These are phyloP conservation scores for Scheffersomyces parashehatae DNA, from an alignment of 1,139 yeast genomes.

Conservation along the genomic window DNA sequence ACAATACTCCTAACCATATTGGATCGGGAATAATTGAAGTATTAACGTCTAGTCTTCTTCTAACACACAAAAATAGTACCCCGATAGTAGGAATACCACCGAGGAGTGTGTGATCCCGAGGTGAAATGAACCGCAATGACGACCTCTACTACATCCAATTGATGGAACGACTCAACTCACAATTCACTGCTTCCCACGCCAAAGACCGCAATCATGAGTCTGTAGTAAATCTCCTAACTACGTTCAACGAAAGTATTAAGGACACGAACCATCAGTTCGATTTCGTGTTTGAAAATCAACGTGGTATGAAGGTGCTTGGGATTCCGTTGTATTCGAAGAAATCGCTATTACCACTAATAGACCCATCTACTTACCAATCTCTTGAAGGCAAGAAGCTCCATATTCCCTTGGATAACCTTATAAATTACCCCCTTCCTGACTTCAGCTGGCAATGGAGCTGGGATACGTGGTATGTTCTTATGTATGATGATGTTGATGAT, in stretches of 20 bases:
- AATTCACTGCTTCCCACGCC: constrained; percentile 4
- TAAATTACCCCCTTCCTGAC: constrained; percentile 62
- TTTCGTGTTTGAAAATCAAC: constrained; percentile 62
- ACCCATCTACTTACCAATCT: constrained; percentile 53
- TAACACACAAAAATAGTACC: no score
- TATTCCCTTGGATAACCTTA: constrained; percentile 31
- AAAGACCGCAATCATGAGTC: constrained; percentile 2
- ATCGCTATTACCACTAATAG: constrained; percentile 57
- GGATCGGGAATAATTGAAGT: no score
- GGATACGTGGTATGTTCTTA: constrained; percentile 71
- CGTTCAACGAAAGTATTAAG: constrained; percentile 10
- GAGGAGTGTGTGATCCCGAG: no score
- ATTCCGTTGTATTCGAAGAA: constrained; percentile 58
- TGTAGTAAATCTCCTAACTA: constrained; percentile 6
- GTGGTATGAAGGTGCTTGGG: constrained; percentile 69
- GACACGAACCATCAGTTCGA: constrained; percentile 28
- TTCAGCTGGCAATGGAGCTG: constrained; percentile 72
- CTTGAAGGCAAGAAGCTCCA: constrained; percentile 28
- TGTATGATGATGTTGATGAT: constrained; percentile 72
- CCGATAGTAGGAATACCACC: no score
- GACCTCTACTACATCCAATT: constrained; percentile 10
- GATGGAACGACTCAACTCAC: constrained; percentile 9
- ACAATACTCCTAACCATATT: no score
- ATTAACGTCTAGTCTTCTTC: no score
- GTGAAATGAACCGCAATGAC: neutral